These are phyloP conservation scores for Saprolegnia diclina DNA, from an alignment of 352 stramenopile genomes.

Conservation along the genomic window DNA sequence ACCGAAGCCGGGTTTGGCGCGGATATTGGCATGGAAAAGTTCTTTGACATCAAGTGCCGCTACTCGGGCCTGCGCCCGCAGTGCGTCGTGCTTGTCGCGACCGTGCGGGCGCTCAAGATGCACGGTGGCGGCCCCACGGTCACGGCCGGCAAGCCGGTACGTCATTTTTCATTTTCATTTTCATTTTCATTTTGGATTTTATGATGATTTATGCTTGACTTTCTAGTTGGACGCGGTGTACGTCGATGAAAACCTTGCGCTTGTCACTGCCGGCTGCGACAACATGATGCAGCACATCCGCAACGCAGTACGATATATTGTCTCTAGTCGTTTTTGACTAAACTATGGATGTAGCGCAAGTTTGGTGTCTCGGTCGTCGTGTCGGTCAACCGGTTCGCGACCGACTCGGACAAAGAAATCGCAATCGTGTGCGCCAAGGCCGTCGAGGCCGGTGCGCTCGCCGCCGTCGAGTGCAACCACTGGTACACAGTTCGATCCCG, in stretches of 20 bases:
- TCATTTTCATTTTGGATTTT: no score
- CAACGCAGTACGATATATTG: slow-evolving; percentile 61
- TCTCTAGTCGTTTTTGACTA: not conserved
- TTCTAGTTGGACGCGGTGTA: slow-evolving; percentile 22
- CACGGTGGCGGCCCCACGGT: slow-evolving; percentile 96
- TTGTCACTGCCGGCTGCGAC: slow-evolving; percentile 85
- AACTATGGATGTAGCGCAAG: slow-evolving; percentile 37
- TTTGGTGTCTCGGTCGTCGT: slow-evolving; percentile 96
- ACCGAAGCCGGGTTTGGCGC: slow-evolving; percentile 98
- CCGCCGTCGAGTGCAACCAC: slow-evolving; percentile 63
- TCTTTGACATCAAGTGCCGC: slow-evolving; percentile 99
- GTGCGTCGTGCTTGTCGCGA: slow-evolving; percentile 97
- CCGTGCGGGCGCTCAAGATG: slow-evolving; percentile 98
- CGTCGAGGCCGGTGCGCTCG: slow-evolving; percentile 89
- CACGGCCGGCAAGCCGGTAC: slow-evolving; percentile 89
- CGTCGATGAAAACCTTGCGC: slow-evolving; percentile 49
- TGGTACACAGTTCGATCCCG: not conserved
- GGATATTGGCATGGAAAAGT: slow-evolving; percentile 97
- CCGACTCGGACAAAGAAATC: slow-evolving; percentile 83
- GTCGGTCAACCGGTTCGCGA: slow-evolving; percentile 83
- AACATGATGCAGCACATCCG: slow-evolving; percentile 96
- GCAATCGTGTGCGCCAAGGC: slow-evolving; percentile 89
- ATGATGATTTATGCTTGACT: no score
- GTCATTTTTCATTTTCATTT: not conserved
- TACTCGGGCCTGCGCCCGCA: slow-evolving; percentile 92